Base-by-base conservation (phyloP, 257 asterid species). In the Catharanthus roseus region DNA sequence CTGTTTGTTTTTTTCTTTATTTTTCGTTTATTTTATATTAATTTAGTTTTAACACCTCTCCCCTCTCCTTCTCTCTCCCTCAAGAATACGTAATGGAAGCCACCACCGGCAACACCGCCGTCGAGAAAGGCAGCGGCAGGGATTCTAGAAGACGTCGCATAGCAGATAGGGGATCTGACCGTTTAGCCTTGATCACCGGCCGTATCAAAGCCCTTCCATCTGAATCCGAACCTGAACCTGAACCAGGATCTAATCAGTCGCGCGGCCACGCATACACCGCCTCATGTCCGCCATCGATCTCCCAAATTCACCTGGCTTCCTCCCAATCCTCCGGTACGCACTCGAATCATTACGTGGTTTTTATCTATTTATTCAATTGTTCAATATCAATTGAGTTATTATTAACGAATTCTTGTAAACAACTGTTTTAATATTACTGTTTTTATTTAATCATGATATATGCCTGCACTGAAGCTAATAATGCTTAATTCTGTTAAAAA, bases 131-230 rank as follows among this genome's bases (percentile, higher is more conserved):
- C 31, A 72, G 77, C 80, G 76, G 70, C 78, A 72, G 93, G 65
- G 96, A 89, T 44, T 88, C 90, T 6, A 80, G 99, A 67, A 95
- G 97, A 9, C 99, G 97, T 31, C 96, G 96, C 74, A 88, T 93
- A 1, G 49, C 83, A 18, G 93, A 88, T 38, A 81, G 92, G 45
- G 97, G 97, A 76, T 72, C 89, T 54, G 96, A 93, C 71, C 88
- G 99, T 51, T 60, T 93, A 29, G 97, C 99, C 36, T 88, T 91
- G 45, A 91, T 93, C 79, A 85, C 97, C 58, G 97, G 97, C 68
- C 90, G 84, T 55, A 83, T 86, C 81, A 77, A 82, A 53, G 63
- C 86, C 74, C 87, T 93, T 3, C 84, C 93, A 18, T 71, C 96
- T 33, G 75, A 28, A 34, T 38, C 42, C 42, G 42, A 38, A 38